A percentile compares a stretch with the other conserved stretches of the same genome.
Evolutionary conservation across 345 rosid genomes (phyloP).

Genomic region (Orychophragmus violaceus): DNA sequence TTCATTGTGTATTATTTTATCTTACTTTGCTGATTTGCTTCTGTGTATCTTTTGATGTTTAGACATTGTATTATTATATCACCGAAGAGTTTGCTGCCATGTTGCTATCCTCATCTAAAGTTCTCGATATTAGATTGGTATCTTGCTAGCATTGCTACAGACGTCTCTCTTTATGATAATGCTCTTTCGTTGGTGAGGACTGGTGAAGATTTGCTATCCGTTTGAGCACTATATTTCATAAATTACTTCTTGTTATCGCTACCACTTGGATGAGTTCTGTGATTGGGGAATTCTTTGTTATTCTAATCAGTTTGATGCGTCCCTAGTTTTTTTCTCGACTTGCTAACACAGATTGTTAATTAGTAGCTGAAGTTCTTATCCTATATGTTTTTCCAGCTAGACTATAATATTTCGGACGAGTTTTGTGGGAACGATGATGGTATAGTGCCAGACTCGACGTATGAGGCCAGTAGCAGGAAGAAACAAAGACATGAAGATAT

Average conservation of each 20-base stretch:
- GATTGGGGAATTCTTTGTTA: background rate
- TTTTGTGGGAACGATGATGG: conserved; percentile 58
- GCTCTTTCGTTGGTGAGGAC: background rate
- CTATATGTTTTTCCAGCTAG: conserved; percentile 41
- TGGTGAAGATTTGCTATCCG: background rate
- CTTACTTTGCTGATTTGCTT: background rate
- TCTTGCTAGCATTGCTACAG: background rate
- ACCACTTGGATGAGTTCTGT: background rate
- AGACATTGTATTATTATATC: background rate
- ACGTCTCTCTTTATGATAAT: background rate
- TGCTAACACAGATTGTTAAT: background rate
- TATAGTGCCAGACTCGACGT: conserved; percentile 55
- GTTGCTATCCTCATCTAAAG: background rate
- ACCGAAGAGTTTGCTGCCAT: background rate
- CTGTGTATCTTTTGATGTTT: conserved; percentile 5
- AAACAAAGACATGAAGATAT: conserved; percentile 44
- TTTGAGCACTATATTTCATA: background rate
- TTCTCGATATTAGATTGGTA: background rate
- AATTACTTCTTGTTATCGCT: background rate
- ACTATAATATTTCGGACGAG: conserved; percentile 49
- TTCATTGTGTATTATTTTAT: background rate
- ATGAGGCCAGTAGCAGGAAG: conserved; percentile 33
- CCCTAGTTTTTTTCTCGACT: background rate
- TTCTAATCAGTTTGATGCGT: background rate
- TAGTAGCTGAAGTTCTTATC: background rate